Evolutionary conservation across 345 rosid genomes (phyloP), one percentile per base, ranked within the genome.

Genomic region (Eucalyptus erythrocorys): DNA sequence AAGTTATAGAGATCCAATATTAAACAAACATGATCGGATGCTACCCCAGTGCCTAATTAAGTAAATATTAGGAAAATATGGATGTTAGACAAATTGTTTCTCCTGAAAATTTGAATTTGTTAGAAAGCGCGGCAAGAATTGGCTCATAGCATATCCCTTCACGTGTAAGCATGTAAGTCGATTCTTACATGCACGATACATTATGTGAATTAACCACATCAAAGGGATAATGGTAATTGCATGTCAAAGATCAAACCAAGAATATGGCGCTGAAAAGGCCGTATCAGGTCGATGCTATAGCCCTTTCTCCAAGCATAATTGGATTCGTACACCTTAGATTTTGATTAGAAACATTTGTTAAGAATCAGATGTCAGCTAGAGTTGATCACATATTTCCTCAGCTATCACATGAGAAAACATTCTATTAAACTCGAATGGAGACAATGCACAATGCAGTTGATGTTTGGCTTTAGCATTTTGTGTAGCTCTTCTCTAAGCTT

Each of bases 191-290:
- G 10, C 76, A 64, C 6, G 79, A 66, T n/a, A 4, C 42, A 32
- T 15, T 19, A 66, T 15, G 37, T 15, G 40, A 14, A 32, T 8
- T 66, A 66, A 66, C 22, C 42, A n/a, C 10, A 16, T 66, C 22
- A 32, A 32, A 32, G 40, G 32, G 37, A 30, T 1, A 11, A 32
- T 68, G 0, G 68, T 13, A 12, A 64, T 64, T n/a, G 76, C 76
- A 4, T 64, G 76, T 64, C 34, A 64, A n/a, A 0, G 19, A 64
- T 64, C 34, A 64, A 64, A 64, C 37, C 16, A 64, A 64, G 37
- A n/a, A 64, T n/a, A 30, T n/a, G 37, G 37, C 1, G 76, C 3
- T 1, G 8, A 64, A 61, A 64, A 64, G 4, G 76, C 5, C 0
- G 0, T n/a, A 19, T n/a, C 2, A 0, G 21, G 10, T 15, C 5